A percentile compares a stretch with the other conserved stretches of the same genome.
Conservation (phyloP, 2,329 filamentous ascomycete genomes). For the Elsinoe australis region DNA sequence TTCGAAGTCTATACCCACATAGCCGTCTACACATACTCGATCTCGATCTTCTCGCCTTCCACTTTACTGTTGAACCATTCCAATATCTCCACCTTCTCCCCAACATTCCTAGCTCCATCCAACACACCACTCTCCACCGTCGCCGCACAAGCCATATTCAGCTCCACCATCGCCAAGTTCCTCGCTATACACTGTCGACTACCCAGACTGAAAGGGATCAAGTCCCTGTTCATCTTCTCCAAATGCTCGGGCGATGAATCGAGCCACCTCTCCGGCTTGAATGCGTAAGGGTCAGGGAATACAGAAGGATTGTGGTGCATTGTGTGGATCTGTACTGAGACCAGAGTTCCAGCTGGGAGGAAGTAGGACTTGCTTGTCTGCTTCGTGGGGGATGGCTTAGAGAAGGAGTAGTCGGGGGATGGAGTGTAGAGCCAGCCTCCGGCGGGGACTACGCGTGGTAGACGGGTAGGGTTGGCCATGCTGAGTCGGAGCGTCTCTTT, state of each 20-base stretch:
- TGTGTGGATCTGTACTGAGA: conserved; percentile 40
- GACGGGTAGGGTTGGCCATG: conserved; percentile 45
- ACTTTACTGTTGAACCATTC: conserved; percentile 52
- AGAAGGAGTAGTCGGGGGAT: conserved; percentile 15
- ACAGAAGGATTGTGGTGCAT: conserved; percentile 41
- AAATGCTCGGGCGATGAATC: conserved; percentile 23
- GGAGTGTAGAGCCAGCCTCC: conserved; percentile 33
- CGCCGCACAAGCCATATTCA: conserved; percentile 37
- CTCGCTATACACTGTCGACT: conserved; percentile 44
- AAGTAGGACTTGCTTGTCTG: conserved; percentile 18
- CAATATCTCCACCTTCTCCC: conserved; percentile 42
- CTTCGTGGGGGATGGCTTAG: background rate
- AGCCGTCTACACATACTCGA: too few relatives aligned
- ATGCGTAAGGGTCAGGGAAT: conserved; percentile 38
- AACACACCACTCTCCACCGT: conserved; percentile 40
- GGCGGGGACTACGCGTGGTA: conserved; percentile 43
- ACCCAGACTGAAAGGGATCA: conserved; percentile 46
- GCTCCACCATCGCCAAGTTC: conserved; percentile 41
- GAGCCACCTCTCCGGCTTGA: conserved; percentile 46
- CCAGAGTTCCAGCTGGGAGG: conserved; percentile 38
- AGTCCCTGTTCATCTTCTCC: conserved; percentile 37
- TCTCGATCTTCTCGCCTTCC: conserved; percentile 43
- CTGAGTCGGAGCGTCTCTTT: conserved; percentile 45
- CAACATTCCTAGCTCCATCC: conserved; percentile 36
- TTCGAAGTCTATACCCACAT: too few relatives aligned